phyloP scores from a whole-genome alignment of 1,284 basidiomycete species.

The Malassezia pachydermatis region DNA sequence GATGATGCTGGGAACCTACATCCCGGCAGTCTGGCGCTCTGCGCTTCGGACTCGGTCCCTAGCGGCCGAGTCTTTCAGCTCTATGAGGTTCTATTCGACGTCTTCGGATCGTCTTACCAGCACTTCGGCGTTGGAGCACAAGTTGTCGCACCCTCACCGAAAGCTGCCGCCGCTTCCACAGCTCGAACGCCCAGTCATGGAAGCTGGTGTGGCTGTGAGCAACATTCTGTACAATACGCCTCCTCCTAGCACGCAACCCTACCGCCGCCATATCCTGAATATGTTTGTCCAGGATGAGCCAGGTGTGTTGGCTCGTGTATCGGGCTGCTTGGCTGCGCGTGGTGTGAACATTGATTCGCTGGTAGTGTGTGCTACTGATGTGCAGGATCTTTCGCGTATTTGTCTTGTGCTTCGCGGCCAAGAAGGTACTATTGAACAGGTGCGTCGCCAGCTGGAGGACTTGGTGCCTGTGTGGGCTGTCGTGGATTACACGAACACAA shows the following conservation, averaged over 20 bases:
- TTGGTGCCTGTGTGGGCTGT: constrained; percentile 48
- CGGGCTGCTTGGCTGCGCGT: constrained; percentile 88
- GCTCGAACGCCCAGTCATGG: constrained; percentile 41
- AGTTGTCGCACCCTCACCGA: constrained; percentile 56
- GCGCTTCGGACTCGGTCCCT: not conserved
- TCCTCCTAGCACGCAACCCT: constrained; percentile 79
- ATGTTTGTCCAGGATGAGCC: constrained; percentile 99
- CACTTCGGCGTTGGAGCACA: constrained; percentile 89
- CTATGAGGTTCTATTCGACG: constrained; percentile 4
- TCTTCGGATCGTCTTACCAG: constrained; percentile 16
- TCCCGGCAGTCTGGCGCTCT: constrained; percentile 2
- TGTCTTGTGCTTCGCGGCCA: constrained; percentile 93
- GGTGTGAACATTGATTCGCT: constrained; percentile 98
- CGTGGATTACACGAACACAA: constrained; percentile 51
- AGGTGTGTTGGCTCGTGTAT: constrained; percentile 91
- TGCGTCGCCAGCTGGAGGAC: constrained; percentile 41
- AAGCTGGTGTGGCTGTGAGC: constrained; percentile 45
- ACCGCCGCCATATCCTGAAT: constrained; percentile 71
- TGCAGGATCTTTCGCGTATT: constrained; percentile 93
- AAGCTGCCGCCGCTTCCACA: constrained; percentile 45
- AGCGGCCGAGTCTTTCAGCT: not conserved
- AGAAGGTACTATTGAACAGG: constrained; percentile 95
- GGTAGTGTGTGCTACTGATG: constrained; percentile 95
- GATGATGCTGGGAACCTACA: constrained; percentile 1
- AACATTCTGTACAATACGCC: constrained; percentile 64